Percentiles rank a stretch among this genome's conserved stretches.
These are phyloP conservation scores for Pestalotiopsis sp. DNA, from an alignment of 2,329 filamentous ascomycete species.

Conservation along the genomic window DNA sequence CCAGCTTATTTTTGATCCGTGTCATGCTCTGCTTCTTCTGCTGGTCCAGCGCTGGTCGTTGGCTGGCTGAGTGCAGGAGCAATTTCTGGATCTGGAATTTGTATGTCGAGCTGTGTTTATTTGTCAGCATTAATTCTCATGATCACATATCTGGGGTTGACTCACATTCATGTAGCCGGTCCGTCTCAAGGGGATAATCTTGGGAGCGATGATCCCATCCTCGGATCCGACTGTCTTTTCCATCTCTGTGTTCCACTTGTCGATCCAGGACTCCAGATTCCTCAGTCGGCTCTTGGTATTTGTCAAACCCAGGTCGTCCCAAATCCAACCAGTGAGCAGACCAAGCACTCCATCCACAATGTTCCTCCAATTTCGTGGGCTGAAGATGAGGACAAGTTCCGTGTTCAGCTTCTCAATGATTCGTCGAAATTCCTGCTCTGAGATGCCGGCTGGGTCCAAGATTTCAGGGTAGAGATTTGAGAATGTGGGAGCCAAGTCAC, in stretches of 20 bases:
- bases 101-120: constrained; percentile 69
- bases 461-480: constrained; percentile 97
- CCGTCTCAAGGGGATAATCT: constrained; percentile 75
- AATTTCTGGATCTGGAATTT: constrained; percentile 79
- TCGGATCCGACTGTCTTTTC: constrained; percentile 57
- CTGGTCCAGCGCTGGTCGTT: constrained; percentile 36
- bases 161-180: constrained; percentile 87
- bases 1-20: not conserved
- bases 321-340: constrained; percentile 86
- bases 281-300: constrained; percentile 73
- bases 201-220: constrained; percentile 60
- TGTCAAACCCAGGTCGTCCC: constrained; percentile 86
- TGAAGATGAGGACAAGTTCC: constrained; percentile 76
- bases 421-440: constrained; percentile 83
- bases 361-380: constrained; percentile 76
- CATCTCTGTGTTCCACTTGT: constrained; percentile 81
- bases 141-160: constrained; percentile 17
- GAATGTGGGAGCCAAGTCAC: constrained; percentile 90
- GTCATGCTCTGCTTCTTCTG: constrained; percentile 12
- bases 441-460: constrained; percentile 78
- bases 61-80: constrained; percentile 53
- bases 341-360: constrained; percentile 80
- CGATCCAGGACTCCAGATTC: constrained; percentile 78
- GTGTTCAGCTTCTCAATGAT: constrained; percentile 83
- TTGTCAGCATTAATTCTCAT: constrained; percentile 25